phyloP scores from a whole-genome alignment of 108 stramenopile species.

The Cyclostephanos tholiformis region DNA sequence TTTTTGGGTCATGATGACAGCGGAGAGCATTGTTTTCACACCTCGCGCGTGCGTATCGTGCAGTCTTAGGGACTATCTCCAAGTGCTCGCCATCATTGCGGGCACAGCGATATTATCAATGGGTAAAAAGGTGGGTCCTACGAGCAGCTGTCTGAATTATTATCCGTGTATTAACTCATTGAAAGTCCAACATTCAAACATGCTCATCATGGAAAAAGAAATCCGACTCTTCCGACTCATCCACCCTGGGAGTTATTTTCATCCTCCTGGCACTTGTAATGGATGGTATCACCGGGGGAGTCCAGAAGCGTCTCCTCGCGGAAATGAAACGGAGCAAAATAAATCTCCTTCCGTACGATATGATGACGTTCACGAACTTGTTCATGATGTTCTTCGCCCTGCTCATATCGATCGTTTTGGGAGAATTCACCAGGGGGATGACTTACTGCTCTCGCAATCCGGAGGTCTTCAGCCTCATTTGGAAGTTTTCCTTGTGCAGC shows the following conservation, averaged over 20 bases:
- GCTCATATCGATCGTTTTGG: constrained; percentile 48
- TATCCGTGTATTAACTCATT: not conserved
- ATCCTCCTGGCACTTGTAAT: constrained; percentile 62
- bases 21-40: not conserved
- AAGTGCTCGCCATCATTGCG: constrained; percentile 68
- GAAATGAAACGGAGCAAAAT: constrained; percentile 47
- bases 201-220: constrained; percentile 24
- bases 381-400: constrained; percentile 69
- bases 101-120: constrained; percentile 75
- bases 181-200: not conserved
- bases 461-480: constrained; percentile 56
- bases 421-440: constrained; percentile 62
- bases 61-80: constrained; percentile 58
- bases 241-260: constrained; percentile 58
- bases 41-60: not conserved
- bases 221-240: constrained; percentile 35
- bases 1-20: not conserved
- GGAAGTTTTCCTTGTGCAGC: constrained; percentile 75
- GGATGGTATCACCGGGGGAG: constrained; percentile 77
- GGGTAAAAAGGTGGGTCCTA: constrained; percentile 54
- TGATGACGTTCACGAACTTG: constrained; percentile 90
- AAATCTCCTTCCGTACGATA: constrained; percentile 75
- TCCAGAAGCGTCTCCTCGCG: constrained; percentile 69
- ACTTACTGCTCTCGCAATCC: constrained; percentile 63
- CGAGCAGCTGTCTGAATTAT: not conserved